Evolutionary conservation across 805 yeast genomes (phyloP), one percentile per base, ranked within the genome.

Genomic region (Candida methanosorbosa): DNA sequence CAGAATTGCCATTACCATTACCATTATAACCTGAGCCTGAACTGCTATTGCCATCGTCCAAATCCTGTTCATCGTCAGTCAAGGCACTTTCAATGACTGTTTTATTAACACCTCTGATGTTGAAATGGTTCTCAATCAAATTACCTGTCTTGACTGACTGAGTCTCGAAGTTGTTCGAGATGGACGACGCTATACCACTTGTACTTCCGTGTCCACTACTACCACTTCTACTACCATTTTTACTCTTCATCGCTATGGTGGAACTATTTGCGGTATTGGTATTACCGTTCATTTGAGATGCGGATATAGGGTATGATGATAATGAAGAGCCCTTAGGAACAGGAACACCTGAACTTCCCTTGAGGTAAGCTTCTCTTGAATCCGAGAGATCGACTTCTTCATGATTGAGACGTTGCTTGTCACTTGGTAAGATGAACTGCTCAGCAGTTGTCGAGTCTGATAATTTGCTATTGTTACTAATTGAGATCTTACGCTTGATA

Each of bases 61-160:
- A 34, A 9, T 49, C 56, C 12, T 56, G 61, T 17, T 72, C 75
- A 27, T 64, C 62, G 37, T 63, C 70, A 41, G 49, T 50, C 29
- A 72, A 56, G 5, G 70, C 67, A 35, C 75, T 79, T 46, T 81
- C 90, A 48, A 86, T 85, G 40, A 86, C 82, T 4, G 94, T 85
- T 64, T 86, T 86, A 47, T 76, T 78, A 16, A 83, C 82, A 35
- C 95, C 96, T 50, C 80, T 78, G 19, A 81, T 81, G 33, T 79
- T 81, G 14, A 86, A 79, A 16, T 27, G 29, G 27, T 83, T 76
- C 58, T 86, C 96, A 36, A 83, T 71, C 35, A 86, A 78, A 8
- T 90, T 80, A 14, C 78, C 78, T 9, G 78, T 69, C 31, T 37
- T 40, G 14, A 43, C 30, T 2, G 49, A 40, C 9, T 35, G 40